A percentile compares a stretch with the other conserved stretches of the same genome.
These are phyloP conservation scores for Lactifluus rugatus DNA, from an alignment of 768 basidiomycete genomes.

Conservation along the genomic window DNA sequence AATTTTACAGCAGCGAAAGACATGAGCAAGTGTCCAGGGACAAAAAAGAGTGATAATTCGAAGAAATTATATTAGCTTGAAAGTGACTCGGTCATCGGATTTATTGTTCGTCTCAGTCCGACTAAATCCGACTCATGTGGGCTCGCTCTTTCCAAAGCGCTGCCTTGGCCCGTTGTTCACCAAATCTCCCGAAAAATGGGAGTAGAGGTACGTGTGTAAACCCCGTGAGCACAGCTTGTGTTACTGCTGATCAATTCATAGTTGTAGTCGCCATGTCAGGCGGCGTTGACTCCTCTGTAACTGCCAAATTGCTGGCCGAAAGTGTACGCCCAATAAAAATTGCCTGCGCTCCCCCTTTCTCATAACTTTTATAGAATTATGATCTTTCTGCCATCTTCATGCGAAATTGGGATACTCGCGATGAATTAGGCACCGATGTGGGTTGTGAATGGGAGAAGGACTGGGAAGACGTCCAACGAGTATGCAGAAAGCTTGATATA, in stretches of 20 bases:
- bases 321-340: slow-evolving; percentile 33
- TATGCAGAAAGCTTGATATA: slow-evolving; percentile 64
- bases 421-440: slow-evolving; percentile 67
- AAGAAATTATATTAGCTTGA: neutral
- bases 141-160: neutral
- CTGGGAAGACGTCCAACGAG: slow-evolving; percentile 80
- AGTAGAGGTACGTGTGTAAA: slow-evolving; percentile 22
- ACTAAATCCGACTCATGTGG: slow-evolving; percentile 14
- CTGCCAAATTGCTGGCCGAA: slow-evolving; percentile 65
- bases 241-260: slow-evolving; percentile 23
- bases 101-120: neutral
- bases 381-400: slow-evolving; percentile 86
- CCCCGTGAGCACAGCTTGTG: neutral
- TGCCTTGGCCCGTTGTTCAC: slow-evolving; percentile 3
- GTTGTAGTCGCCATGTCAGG: slow-evolving; percentile 93
- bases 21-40: slow-evolving; percentile 25
- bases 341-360: neutral
- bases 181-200: slow-evolving; percentile 23
- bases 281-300: slow-evolving; percentile 89
- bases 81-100: slow-evolving; percentile 5
- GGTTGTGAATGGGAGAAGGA: slow-evolving; percentile 96
- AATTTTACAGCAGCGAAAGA: slow-evolving; percentile 35
- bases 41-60: neutral
- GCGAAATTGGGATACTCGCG: slow-evolving; percentile 90
- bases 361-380: slow-evolving; percentile 44